These are phyloP conservation scores for Echium plantagineum DNA, from an alignment of 257 asterid species.

Conservation along the genomic window DNA sequence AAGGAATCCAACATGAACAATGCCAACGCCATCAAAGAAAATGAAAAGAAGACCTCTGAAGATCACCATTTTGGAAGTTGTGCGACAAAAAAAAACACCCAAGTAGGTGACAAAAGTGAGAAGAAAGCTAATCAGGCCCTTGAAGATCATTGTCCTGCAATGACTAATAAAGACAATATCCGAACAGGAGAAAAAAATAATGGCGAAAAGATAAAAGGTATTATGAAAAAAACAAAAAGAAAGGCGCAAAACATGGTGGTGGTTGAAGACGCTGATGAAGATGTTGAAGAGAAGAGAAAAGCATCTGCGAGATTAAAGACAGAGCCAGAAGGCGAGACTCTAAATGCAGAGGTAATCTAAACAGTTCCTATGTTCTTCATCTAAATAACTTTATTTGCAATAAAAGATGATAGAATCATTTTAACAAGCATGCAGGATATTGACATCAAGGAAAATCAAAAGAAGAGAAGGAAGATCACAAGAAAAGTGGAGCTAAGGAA, in stretches of 20 bases:
- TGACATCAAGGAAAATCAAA: constrained; percentile 20
- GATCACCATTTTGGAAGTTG: neutral
- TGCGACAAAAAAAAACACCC: no score
- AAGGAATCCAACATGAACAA: neutral
- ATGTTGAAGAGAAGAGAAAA: neutral
- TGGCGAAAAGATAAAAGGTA: no score
- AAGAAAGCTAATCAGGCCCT: neutral
- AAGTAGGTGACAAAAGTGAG: neutral
- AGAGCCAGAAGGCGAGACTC: constrained; percentile 21
- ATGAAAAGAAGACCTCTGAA: neutral
- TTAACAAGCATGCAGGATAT: constrained; percentile 26
- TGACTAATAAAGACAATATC: neutral
- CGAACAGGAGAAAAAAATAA: neutral
- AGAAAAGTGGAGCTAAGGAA: neutral
- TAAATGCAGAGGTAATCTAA: constrained; percentile 14
- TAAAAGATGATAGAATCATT: neutral
- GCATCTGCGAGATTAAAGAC: no score
- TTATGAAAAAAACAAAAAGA: neutral
- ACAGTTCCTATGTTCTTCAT: neutral
- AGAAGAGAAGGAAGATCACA: constrained; percentile 18
- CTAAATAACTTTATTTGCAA: neutral
- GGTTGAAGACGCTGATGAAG: constrained; percentile 6
- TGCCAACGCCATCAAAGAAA: neutral
- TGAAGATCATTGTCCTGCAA: neutral
- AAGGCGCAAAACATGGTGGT: constrained; percentile 1